phyloP scores from a whole-genome alignment of 129 eudicot genomes.

The Flaveria brownii region DNA sequence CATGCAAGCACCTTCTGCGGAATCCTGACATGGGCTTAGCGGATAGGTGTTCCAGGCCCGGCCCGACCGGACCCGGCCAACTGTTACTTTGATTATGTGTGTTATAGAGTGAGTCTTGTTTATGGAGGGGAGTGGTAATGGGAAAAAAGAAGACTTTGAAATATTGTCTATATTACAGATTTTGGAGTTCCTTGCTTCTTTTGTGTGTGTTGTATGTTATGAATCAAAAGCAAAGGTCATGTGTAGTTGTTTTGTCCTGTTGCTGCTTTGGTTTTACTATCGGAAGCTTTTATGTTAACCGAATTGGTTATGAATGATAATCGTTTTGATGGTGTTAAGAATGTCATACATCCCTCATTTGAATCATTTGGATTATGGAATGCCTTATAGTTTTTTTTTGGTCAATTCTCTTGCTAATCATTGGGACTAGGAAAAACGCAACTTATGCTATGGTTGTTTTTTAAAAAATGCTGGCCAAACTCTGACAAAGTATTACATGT shows the following conservation, averaged over 20 bases:
- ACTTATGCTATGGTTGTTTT: no score
- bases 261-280: conserved; percentile 29
- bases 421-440: no score
- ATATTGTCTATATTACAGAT: conserved; percentile 38
- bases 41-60: conserved; percentile 12
- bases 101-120: conserved; percentile 36
- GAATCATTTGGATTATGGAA: background rate
- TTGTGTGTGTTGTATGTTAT: conserved; percentile 18
- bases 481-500: background rate
- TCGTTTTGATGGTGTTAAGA: background rate
- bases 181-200: conserved; percentile 32
- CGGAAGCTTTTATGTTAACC: conserved; percentile 20
- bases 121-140: conserved; percentile 24
- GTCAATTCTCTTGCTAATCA: no score
- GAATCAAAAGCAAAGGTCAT: conserved; percentile 32
- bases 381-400: background rate
- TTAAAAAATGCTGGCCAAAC: background rate
- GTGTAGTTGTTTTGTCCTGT: conserved; percentile 34
- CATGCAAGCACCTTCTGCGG: conserved; percentile 53
- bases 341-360: background rate
- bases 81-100: conserved; percentile 26
- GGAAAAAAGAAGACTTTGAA: conserved; percentile 32
- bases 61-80: conserved; percentile 5
- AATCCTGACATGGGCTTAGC: conserved; percentile 49
- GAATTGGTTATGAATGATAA: conserved; percentile 23